These are phyloP conservation scores for Amoebophrya sp. DNA, from an alignment of 169 alveolate genomes.

Conservation along the genomic window DNA sequence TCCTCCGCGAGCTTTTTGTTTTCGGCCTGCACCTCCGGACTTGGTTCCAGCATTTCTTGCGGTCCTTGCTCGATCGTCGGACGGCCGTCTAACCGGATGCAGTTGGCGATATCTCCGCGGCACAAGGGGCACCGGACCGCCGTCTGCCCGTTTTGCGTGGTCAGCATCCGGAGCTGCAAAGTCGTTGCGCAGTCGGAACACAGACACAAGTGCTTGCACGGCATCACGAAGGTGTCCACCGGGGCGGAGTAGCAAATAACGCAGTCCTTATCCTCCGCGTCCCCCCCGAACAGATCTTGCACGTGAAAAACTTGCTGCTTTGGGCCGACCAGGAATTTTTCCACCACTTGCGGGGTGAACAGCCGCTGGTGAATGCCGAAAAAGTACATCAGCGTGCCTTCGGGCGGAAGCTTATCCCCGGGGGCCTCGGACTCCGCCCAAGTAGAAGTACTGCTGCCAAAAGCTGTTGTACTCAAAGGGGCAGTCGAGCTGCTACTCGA, in stretches of 20 bases:
- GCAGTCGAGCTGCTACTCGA: too few species aligned
- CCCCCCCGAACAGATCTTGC: neutral
- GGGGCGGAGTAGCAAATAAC: neutral
- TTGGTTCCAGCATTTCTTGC: too few species aligned
- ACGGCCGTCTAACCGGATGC: neutral
- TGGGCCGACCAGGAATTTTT: neutral
- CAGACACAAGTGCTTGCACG: neutral
- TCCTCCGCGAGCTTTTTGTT: neutral
- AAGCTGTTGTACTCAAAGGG: too few species aligned
- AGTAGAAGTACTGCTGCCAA: too few species aligned
- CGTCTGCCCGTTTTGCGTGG: neutral
- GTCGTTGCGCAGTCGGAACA: neutral
- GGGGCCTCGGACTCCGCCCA: neutral
- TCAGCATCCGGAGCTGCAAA: neutral
- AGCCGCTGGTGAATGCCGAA: neutral
- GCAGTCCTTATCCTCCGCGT: neutral
- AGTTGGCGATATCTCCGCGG: neutral
- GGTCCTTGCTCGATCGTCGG: neutral
- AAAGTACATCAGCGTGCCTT: neutral
- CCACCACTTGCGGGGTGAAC: neutral
- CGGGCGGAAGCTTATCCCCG: neutral
- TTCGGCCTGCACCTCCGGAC: neutral
- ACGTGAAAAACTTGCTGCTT: neutral
- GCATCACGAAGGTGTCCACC: neutral
- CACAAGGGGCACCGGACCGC: neutral